Base-by-base conservation (phyloP, 345 rosid species). In the Aurinia saxatilis region DNA sequence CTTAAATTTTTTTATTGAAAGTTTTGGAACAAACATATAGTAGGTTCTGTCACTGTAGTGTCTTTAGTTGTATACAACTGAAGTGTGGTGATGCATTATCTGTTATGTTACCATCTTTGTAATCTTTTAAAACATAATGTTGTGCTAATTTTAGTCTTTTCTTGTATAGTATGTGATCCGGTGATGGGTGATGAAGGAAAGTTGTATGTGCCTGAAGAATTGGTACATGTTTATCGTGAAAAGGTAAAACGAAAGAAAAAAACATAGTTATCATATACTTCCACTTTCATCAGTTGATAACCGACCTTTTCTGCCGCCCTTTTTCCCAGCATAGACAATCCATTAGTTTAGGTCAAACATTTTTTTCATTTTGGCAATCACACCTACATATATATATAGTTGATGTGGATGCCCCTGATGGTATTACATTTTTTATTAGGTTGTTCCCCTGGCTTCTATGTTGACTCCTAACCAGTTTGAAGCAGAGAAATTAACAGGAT, bases 141-240 rank as follows among this genome's bases (percentile, higher is more conserved):
- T 63, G 33, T 21, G 38, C 41, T 79, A 56, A 66, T 50, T 23
- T 34, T 12, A 52, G 64, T 23, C 10, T 19, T 54, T 56, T 60
- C 54, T 63, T 70, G 47, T 72, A 45, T 73, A 93, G 99, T 93
- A 74, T 93, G 99, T 77, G 99, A 93, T 81, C 99, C 99, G 14
- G 99, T 93, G 61, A 67, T 93, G 91, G 99, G 99, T 50, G 99
- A 93, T 74, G 97, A 85, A 73, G 99, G 99, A 67, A 93, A 87
- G 85, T 92, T 93, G 50, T 93, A 93, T 83, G 91, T 93, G 21
- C 97, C 96, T 11, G 73, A 73, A 57, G 99, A 90, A 70, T 70
- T 90, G 70, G 83, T 87, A 51, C 73, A 82, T 25, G 96, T 93
- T 40, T 93, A 93, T 54, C 88, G 86, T 64, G 92, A 90, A 63